Conservation (phyloP, 345 rosid genomes). For the Dovyalis caffra region DNA sequence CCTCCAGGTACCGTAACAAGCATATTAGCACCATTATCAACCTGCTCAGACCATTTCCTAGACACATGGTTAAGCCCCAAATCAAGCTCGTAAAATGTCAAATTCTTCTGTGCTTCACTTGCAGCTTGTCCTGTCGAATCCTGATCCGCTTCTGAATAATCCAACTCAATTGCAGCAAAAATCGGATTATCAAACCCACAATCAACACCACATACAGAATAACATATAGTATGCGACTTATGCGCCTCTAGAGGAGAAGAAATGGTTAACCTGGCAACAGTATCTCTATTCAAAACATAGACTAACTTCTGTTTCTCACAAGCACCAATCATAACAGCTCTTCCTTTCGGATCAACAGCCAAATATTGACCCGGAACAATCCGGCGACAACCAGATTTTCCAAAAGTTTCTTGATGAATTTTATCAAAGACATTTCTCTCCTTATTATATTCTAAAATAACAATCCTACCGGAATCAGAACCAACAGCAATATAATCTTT, state of each 20-base stretch:
- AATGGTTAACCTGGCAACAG: constrained; percentile 88
- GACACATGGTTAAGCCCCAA: constrained; percentile 96
- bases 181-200: constrained; percentile 95
- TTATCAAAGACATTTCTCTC: constrained; percentile 86
- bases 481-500: constrained; percentile 93
- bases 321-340: constrained; percentile 93
- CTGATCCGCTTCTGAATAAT: constrained; percentile 91
- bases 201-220: constrained; percentile 85
- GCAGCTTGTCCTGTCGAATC: constrained; percentile 90
- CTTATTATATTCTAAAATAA: constrained; percentile 81
- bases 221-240: constrained; percentile 85
- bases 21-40: constrained; percentile 97
- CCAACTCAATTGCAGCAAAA: constrained; percentile 93
- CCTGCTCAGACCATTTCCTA: constrained; percentile 91
- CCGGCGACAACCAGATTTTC: constrained; percentile 91
- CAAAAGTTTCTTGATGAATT: constrained; percentile 92
- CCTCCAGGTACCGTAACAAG: constrained; percentile 99
- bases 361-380: constrained; percentile 95
- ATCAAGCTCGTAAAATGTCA: constrained; percentile 95
- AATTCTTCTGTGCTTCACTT: constrained; percentile 87
- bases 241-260: constrained; percentile 98
- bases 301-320: constrained; percentile 97
- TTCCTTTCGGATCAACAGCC: constrained; percentile 91
- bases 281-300: constrained; percentile 90
- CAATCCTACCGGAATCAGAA: constrained; percentile 97